Evolutionary conservation across 345 rosid genomes (phyloP).

Genomic region (Citrus unshiu): DNA sequence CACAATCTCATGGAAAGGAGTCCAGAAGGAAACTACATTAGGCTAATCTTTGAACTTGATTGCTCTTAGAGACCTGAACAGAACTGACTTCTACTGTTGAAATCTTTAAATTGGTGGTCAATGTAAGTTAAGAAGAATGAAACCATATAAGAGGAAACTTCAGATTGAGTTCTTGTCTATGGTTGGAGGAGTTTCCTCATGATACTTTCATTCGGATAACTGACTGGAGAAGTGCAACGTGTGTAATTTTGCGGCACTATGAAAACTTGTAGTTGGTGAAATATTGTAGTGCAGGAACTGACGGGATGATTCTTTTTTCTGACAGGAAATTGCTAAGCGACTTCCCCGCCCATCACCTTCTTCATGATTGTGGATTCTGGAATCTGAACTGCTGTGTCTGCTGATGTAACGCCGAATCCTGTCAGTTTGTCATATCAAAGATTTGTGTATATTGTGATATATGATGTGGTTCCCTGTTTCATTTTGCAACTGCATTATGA

Average conservation of each 20-base stretch:
- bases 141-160: background rate
- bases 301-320: background rate
- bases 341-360: conserved; percentile 61
- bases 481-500: background rate
- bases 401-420: background rate
- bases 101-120: background rate
- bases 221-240: background rate
- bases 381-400: conserved; percentile 4
- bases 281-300: background rate
- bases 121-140: background rate
- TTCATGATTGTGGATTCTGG: conserved; percentile 37
- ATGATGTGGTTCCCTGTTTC: conserved; percentile 8
- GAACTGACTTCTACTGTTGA: background rate
- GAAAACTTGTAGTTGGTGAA: background rate
- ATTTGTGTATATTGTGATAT: conserved; percentile 23
- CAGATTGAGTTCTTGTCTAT: background rate
- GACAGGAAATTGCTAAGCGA: conserved; percentile 91
- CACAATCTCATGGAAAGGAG: background rate
- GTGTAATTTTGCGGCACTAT: background rate
- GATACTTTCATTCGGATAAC: background rate
- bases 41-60: background rate
- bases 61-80: background rate
- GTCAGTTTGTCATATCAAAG: conserved; percentile 4
- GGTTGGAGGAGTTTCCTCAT: background rate
- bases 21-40: background rate